phyloP scores from a whole-genome alignment of 2,329 filamentous ascomycete species.

The Gaeumannomyces tritici region DNA sequence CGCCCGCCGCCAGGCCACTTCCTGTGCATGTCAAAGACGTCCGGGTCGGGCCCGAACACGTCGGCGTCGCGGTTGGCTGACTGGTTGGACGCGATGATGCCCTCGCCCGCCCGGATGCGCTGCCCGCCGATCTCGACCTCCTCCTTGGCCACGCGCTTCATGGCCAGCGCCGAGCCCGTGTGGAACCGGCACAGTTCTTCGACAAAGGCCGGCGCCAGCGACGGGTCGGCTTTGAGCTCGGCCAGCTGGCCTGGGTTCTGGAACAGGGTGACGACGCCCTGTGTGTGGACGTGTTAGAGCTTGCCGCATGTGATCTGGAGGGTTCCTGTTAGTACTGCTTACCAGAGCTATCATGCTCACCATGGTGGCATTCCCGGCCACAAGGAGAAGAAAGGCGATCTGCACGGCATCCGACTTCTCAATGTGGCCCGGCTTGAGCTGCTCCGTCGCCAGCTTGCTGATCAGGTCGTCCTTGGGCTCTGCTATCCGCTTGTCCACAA shows the following conservation, averaged over 20 bases:
- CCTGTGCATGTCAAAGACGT: constrained; percentile 33
- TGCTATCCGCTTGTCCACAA: constrained; percentile 27
- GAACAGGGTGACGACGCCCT: constrained; percentile 34
- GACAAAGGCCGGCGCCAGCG: constrained; percentile 27
- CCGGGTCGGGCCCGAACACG: constrained; percentile 25
- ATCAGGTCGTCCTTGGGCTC: constrained; percentile 34
- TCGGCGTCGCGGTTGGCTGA: constrained; percentile 38
- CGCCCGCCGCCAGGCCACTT: constrained; percentile 14
- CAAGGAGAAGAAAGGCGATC: constrained; percentile 38
- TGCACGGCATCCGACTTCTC: constrained; percentile 31
- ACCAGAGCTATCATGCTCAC: constrained; percentile 39
- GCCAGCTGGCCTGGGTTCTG: constrained; percentile 31
- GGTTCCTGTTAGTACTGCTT: constrained; percentile 1
- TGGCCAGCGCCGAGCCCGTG: constrained; percentile 35
- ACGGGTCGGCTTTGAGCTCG: constrained; percentile 28
- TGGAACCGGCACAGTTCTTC: constrained; percentile 39
- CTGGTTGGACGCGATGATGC: constrained; percentile 36
- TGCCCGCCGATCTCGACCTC: constrained; percentile 33
- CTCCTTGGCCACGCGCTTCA: constrained; percentile 35
- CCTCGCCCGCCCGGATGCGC: constrained; percentile 30
- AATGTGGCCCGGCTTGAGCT: constrained; percentile 27
- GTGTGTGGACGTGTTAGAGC: neutral
- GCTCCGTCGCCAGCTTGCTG: constrained; percentile 30
- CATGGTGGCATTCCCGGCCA: constrained; percentile 42
- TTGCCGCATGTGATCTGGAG: too few relatives aligned